Evolutionary conservation across 106 monocot species (phyloP).

Genomic region (Phalaenopsis equestris): DNA sequence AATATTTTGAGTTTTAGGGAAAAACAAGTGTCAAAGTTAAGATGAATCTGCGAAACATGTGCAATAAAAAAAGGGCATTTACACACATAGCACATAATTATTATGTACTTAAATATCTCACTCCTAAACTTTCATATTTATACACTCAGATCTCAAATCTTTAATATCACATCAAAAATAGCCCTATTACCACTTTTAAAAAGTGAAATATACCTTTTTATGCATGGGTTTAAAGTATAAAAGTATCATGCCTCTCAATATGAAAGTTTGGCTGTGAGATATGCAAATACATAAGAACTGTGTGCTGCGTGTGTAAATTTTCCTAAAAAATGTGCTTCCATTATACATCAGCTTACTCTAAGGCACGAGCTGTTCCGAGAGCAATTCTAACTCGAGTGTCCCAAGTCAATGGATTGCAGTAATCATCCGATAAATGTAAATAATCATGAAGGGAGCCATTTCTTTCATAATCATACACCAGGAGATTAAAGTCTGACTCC

Average conservation of each 20-base stretch:
- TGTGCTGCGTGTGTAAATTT: no score
- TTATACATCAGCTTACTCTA: conserved; percentile 65
- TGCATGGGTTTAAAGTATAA: no score
- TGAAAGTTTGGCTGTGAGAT: no score
- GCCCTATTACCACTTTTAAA: no score
- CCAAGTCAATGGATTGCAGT: conserved; percentile 90
- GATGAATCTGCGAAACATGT: background rate
- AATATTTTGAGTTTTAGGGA: background rate
- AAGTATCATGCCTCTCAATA: no score
- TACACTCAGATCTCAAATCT: no score
- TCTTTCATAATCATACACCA: conserved; percentile 65
- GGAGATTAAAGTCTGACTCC: conserved; percentile 48
- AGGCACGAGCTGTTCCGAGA: conserved; percentile 78
- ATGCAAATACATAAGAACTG: no score
- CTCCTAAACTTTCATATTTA: no score
- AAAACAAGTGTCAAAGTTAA: background rate
- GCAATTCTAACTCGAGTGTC: conserved; percentile 89
- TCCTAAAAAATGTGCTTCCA: background rate
- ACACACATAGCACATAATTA: no score
- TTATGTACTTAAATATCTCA: no score
- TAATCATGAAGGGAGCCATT: conserved; percentile 90
- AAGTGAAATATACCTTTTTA: no score
- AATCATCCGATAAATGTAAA: conserved; percentile 87
- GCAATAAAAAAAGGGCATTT: background rate
- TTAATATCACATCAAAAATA: no score